Evolutionary conservation across 768 basidiomycete genomes (phyloP).

Genomic region (Gloeopeniophorella convolvens): DNA sequence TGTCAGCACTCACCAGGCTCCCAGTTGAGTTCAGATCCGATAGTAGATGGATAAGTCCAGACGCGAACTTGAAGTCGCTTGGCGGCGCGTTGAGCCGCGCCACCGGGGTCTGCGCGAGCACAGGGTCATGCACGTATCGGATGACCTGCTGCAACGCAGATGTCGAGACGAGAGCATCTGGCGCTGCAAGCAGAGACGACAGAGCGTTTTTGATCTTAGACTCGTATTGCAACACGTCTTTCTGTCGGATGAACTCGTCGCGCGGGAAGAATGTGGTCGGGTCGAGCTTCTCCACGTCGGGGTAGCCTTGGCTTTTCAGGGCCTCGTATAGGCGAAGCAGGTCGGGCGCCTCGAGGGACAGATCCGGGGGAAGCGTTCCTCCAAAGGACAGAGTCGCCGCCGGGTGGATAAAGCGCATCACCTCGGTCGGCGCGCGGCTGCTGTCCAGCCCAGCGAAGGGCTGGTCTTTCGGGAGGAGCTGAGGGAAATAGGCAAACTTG

Average conservation of each 20-base stretch:
- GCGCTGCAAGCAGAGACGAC: slow-evolving; percentile 30
- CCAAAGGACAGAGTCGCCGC: slow-evolving; percentile 54
- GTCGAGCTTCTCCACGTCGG: slow-evolving; percentile 31
- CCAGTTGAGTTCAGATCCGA: slow-evolving; percentile 50
- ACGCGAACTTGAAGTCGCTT: slow-evolving; percentile 26
- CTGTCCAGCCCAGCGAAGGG: slow-evolving; percentile 34
- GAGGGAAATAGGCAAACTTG: slow-evolving; percentile 51
- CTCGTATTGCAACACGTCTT: slow-evolving; percentile 58
- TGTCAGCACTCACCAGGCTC: slow-evolving; percentile 42
- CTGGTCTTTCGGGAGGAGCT: slow-evolving; percentile 22
- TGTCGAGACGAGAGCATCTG: slow-evolving; percentile 30
- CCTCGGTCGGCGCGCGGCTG: slow-evolving; percentile 31
- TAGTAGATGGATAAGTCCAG: slow-evolving; percentile 46
- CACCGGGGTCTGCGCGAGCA: slow-evolving; percentile 24
- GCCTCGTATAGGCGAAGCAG: slow-evolving; percentile 46
- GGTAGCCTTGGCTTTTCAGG: slow-evolving; percentile 25
- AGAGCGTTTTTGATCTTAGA: slow-evolving; percentile 41
- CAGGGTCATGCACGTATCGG: slow-evolving; percentile 34
- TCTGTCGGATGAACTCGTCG: slow-evolving; percentile 42
- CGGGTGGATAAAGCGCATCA: slow-evolving; percentile 56
- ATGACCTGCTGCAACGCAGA: slow-evolving; percentile 37
- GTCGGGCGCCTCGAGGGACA: slow-evolving; percentile 57
- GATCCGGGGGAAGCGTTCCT: slow-evolving; percentile 49
- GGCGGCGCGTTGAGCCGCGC: slow-evolving; percentile 31
- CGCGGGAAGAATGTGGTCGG: slow-evolving; percentile 42